phyloP scores from a whole-genome alignment of 306 rosid genomes.

The Styphnolobium japonicum region DNA sequence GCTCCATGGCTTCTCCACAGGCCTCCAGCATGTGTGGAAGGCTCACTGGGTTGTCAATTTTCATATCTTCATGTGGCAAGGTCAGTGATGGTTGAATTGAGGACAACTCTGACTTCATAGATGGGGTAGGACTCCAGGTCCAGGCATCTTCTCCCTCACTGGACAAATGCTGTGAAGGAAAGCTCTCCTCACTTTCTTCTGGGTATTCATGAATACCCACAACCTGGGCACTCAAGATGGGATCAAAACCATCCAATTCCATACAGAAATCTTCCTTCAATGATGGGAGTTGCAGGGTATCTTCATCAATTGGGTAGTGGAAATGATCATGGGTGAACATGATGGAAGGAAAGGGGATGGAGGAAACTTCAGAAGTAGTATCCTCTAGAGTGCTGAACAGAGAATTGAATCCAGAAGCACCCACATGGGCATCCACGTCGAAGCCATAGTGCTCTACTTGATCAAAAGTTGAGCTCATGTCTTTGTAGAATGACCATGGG shows the following conservation, averaged over 20 bases:
- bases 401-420: slow-evolving; percentile 14
- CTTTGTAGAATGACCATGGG: slow-evolving; percentile 28
- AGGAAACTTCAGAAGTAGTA: background rate
- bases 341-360: slow-evolving; percentile 14
- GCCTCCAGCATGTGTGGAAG: slow-evolving; percentile 44
- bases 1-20: slow-evolving; percentile 33
- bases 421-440: slow-evolving; percentile 18
- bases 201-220: slow-evolving; percentile 4
- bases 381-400: background rate
- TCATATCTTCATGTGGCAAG: slow-evolving; percentile 39
- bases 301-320: slow-evolving; percentile 2
- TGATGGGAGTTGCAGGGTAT: slow-evolving; percentile 25
- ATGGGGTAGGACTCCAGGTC: slow-evolving; percentile 46
- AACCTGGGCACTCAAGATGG: background rate
- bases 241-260: slow-evolving; percentile 36
- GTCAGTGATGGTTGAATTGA: slow-evolving; percentile 24
- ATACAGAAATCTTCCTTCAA: slow-evolving; percentile 26
- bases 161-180: slow-evolving; percentile 16
- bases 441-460: slow-evolving; percentile 9
- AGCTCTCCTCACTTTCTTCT: slow-evolving; percentile 38
- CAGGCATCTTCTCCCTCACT: slow-evolving; percentile 27
- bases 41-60: slow-evolving; percentile 29
- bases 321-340: background rate
- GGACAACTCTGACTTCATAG: slow-evolving; percentile 34
- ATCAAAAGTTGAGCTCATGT: slow-evolving; percentile 19